These are phyloP conservation scores for Coniella lustricola DNA, from an alignment of 2,329 filamentous ascomycete species.

Conservation along the genomic window DNA sequence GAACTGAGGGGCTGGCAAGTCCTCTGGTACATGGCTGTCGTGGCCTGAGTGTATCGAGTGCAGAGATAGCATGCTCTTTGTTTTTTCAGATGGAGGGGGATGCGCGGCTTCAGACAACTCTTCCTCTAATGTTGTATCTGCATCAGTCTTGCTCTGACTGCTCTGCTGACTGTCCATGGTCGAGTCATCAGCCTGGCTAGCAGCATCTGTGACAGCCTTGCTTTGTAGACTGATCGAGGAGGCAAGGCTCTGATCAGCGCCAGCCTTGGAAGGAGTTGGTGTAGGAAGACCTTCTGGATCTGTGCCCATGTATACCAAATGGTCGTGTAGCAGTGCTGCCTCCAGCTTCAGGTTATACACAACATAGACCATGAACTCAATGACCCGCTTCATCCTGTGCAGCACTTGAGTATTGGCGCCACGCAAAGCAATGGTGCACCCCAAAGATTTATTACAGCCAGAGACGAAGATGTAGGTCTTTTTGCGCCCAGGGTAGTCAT, in stretches of 20 bases:
- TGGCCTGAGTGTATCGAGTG: conserved; percentile 37
- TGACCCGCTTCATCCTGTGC: conserved; percentile 79
- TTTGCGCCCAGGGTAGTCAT: conserved; percentile 63
- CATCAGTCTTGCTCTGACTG: conserved; percentile 20
- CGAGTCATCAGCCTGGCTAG: conserved; percentile 1
- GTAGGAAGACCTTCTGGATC: conserved; percentile 60
- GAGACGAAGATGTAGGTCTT: conserved; percentile 96
- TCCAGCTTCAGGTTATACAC: conserved; percentile 97
- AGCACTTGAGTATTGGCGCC: conserved; percentile 68
- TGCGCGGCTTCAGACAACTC: conserved; percentile 15
- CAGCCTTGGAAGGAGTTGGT: conserved; percentile 27
- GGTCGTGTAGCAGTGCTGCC: conserved; percentile 87
- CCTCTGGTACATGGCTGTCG: conserved; percentile 59
- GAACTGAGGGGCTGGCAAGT: conserved; percentile 79
- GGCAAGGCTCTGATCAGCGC: conserved; percentile 8
- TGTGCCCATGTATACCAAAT: conserved; percentile 43
- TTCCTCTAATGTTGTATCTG: conserved; percentile 14
- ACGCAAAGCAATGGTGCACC: conserved; percentile 87
- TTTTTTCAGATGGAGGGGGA: conserved; percentile 19
- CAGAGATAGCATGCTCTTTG: conserved; percentile 25
- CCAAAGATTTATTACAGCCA: conserved; percentile 80
- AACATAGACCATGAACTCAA: conserved; percentile 98
- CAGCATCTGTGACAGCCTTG: neutral
- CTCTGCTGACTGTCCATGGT: conserved; percentile 17
- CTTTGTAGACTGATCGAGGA: conserved; percentile 8